Evolutionary conservation across 2,329 filamentous ascomycete species (phyloP), one percentile per base, ranked within the genome.

Genomic region (Paraphoma sp.): DNA sequence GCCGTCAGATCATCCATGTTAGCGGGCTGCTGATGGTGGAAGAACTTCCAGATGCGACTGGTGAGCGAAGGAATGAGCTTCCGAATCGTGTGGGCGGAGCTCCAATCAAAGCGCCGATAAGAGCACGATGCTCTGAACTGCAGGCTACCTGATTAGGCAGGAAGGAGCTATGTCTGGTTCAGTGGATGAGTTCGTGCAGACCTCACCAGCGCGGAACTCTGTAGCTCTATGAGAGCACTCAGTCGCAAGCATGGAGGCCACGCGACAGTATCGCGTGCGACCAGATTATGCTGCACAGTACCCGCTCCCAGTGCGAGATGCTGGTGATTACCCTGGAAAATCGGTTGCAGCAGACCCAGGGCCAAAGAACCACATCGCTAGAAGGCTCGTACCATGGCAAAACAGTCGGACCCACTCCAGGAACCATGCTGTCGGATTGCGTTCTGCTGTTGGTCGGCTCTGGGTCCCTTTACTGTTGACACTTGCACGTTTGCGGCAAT

Each of bases 381-480:
- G 12, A 30, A 36, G 29, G 16, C 12, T 12, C 11, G 44, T 41
- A 33, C 31, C 38, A 45, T 17, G 14, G 12, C 12, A 41, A 45
- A 40, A 45, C n/a, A 48, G 31, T 18, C n/a, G 18, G 45, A 12
- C 45, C 48, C 44, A 42, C 45, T 41, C 54, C 54, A 28, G 12
- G 31, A 40, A 45, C 54, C 48, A 52, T 51, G 45, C 33, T 43
- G 17, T 52, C 54, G 54, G 54, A 45, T 40, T 29, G 40, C 41
- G 49, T 45, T 23, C 40, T 48, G 18, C 51, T 16, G 45, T 47
- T 51, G 48, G 48, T 36, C 31, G 44, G 31, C 17, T 7, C 14
- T 18, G 43, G 18, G 8, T 16, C 9, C 16, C n/a, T 52, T 31
- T 30, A 43, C 18, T 45, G 4, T 29, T 42, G 4, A 31, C 16